A percentile compares a stretch with the other conserved stretches of the same genome.
Conservation (phyloP, 1,284 basidiomycete genomes). For the Moesziomyces aphidis region DNA sequence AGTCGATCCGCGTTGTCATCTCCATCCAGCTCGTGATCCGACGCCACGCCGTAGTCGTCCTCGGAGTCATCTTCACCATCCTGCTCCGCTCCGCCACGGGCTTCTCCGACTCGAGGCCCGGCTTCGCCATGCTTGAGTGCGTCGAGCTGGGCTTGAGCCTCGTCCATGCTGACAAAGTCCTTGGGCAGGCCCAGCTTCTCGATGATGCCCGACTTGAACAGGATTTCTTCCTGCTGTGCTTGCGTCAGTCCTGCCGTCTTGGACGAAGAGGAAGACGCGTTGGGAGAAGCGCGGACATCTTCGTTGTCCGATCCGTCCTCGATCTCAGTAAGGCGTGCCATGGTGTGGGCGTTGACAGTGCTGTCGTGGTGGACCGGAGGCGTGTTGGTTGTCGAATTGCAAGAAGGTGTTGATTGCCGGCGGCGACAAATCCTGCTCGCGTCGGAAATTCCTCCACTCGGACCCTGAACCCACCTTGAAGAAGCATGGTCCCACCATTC, state of each 20-base stretch:
- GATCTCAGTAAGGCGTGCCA: slow-evolving; percentile 42
- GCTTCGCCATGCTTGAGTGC: slow-evolving; percentile 15
- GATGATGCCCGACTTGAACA: slow-evolving; percentile 40
- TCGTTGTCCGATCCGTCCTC: slow-evolving; percentile 39
- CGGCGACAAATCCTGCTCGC: not conserved
- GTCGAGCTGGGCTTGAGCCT: slow-evolving; percentile 37
- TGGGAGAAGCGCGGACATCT: slow-evolving; percentile 1
- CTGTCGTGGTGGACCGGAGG: not conserved
- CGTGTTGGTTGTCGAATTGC: not conserved
- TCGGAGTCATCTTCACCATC: slow-evolving; percentile 20
- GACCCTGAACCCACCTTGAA: not conserved
- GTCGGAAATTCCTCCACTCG: not conserved
- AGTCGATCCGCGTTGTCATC: slow-evolving; percentile 47
- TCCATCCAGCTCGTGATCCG: slow-evolving; percentile 32
- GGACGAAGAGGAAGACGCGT: not conserved
- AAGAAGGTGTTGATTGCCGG: not conserved
- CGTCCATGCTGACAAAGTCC: slow-evolving; percentile 45
- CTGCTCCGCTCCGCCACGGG: not conserved
- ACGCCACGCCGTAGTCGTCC: slow-evolving; percentile 40
- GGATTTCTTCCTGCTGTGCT: slow-evolving; percentile 41
- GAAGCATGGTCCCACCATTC: not conserved
- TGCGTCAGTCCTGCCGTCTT: slow-evolving; percentile 28
- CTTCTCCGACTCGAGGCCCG: not conserved
- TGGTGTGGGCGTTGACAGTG: not conserved
- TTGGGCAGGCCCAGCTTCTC: slow-evolving; percentile 48